A percentile compares a stretch with the other conserved stretches of the same genome.
phyloP scores from a whole-genome alignment of 1,139 yeast species.

The Hyphopichia fennica region DNA sequence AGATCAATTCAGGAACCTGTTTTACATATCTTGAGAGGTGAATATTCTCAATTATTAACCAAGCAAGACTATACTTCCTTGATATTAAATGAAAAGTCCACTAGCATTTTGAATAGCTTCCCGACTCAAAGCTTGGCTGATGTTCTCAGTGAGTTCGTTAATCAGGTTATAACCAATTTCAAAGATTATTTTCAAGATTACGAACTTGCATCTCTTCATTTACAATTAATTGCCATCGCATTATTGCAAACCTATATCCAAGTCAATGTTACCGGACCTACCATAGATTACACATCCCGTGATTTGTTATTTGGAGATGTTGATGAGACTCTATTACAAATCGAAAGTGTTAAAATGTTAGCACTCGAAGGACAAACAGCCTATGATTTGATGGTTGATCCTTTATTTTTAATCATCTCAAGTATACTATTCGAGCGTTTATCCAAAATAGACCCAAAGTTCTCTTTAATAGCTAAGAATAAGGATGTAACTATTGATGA shows the following conservation, averaged over 20 bases:
- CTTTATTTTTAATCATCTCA: slow-evolving; percentile 51
- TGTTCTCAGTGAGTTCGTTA: slow-evolving; percentile 21
- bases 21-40: slow-evolving; percentile 23
- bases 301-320: slow-evolving; percentile 32
- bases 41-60: slow-evolving; percentile 20
- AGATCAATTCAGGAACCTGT: slow-evolving; percentile 12
- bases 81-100: slow-evolving; percentile 12
- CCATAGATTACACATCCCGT: slow-evolving; percentile 36
- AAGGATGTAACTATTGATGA: slow-evolving; percentile 19
- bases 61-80: slow-evolving; percentile 14
- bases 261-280: slow-evolving; percentile 84
- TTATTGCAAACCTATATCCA: slow-evolving; percentile 71
- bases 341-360: slow-evolving; percentile 39
- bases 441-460: slow-evolving; percentile 28
- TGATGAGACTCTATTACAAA: slow-evolving; percentile 28
- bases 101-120: slow-evolving; percentile 14
- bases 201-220: slow-evolving; percentile 13
- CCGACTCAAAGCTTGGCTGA: slow-evolving; percentile 19
- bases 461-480: slow-evolving; percentile 24
- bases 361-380: slow-evolving; percentile 62
- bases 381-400: slow-evolving; percentile 58
- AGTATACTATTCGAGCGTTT: slow-evolving; percentile 52
- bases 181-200: slow-evolving; percentile 4
- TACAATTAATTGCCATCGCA: slow-evolving; percentile 51
- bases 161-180: slow-evolving; percentile 12